These are phyloP conservation scores for Nigrospora sphaerica DNA, from an alignment of 2,329 filamentous ascomycete genomes.

Conservation along the genomic window DNA sequence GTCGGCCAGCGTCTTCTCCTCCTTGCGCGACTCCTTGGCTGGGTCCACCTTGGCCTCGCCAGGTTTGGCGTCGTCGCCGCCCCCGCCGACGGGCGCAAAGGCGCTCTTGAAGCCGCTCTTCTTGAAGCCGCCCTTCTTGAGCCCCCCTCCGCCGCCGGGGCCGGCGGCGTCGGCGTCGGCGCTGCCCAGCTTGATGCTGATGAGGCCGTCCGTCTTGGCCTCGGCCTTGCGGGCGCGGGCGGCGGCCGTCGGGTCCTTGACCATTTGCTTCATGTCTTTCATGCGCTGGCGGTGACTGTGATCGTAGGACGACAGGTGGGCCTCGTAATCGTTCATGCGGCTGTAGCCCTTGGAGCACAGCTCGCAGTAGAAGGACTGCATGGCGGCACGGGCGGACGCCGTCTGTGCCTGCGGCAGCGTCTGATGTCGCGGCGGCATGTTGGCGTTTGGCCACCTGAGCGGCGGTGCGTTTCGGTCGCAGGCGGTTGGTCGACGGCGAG, in stretches of 20 bases:
- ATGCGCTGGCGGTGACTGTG: conserved; percentile 89
- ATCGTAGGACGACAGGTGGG: conserved; percentile 89
- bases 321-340: conserved; percentile 93
- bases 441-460: not conserved
- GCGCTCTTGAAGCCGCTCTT: conserved; percentile 79
- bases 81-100: conserved; percentile 49
- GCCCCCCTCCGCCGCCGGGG: conserved; percentile 33
- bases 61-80: conserved; percentile 32
- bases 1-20: conserved; percentile 16
- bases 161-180: conserved; percentile 13
- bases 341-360: conserved; percentile 92
- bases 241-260: conserved; percentile 60
- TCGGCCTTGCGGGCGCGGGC: conserved; percentile 62
- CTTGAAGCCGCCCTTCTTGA: conserved; percentile 68
- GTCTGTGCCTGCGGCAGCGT: conserved; percentile 53
- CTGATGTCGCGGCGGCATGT: conserved; percentile 38
- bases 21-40: conserved; percentile 11
- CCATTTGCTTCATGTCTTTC: conserved; percentile 82
- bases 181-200: conserved; percentile 56
- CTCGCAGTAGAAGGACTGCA: conserved; percentile 75
- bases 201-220: conserved; percentile 61
- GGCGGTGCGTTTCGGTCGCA: too few species aligned
- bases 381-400: conserved; percentile 63
- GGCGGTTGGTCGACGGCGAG: too few species aligned
- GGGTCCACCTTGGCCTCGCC: conserved; percentile 24